Evolutionary conservation across 352 stramenopile genomes (phyloP).

Genomic region (Pelagophyceae sp.): DNA sequence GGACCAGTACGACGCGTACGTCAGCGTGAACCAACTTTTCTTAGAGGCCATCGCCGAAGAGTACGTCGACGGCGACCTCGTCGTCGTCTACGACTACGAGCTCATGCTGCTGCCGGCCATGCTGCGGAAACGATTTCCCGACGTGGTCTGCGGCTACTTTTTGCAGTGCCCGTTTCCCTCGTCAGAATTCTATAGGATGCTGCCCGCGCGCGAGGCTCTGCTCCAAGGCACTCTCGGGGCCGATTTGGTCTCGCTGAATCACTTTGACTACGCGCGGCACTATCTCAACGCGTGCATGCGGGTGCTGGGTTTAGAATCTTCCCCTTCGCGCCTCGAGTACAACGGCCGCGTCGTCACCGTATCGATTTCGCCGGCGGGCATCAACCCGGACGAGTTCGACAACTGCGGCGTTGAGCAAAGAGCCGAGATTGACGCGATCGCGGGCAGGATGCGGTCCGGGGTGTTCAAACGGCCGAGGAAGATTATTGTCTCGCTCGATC

Average conservation of each 20-base stretch:
- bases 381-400: constrained; percentile 69
- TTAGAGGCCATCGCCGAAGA: constrained; percentile 63
- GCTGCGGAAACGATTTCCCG: constrained; percentile 60
- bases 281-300: constrained; percentile 64
- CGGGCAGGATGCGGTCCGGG: neutral
- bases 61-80: constrained; percentile 65
- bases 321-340: constrained; percentile 62
- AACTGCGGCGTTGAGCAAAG: constrained; percentile 30
- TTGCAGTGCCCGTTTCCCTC: constrained; percentile 69
- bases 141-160: constrained; percentile 67
- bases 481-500: constrained; percentile 68
- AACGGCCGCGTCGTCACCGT: constrained; percentile 50
- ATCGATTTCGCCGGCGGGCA: constrained; percentile 64
- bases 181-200: constrained; percentile 65
- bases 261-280: constrained; percentile 71
- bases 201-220: constrained; percentile 54
- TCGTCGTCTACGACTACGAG: constrained; percentile 72
- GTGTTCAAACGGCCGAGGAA: constrained; percentile 36
- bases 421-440: neutral
- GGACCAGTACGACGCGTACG: constrained; percentile 56
- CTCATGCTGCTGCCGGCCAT: constrained; percentile 69
- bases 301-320: constrained; percentile 57
- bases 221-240: constrained; percentile 63
- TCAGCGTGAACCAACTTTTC: constrained; percentile 66
- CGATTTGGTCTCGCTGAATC: constrained; percentile 69